A percentile compares a stretch with the other conserved stretches of the same genome.
These are phyloP conservation scores for Colletotrichum cordylinicola DNA, from an alignment of 2,329 filamentous ascomycete genomes.

Conservation along the genomic window DNA sequence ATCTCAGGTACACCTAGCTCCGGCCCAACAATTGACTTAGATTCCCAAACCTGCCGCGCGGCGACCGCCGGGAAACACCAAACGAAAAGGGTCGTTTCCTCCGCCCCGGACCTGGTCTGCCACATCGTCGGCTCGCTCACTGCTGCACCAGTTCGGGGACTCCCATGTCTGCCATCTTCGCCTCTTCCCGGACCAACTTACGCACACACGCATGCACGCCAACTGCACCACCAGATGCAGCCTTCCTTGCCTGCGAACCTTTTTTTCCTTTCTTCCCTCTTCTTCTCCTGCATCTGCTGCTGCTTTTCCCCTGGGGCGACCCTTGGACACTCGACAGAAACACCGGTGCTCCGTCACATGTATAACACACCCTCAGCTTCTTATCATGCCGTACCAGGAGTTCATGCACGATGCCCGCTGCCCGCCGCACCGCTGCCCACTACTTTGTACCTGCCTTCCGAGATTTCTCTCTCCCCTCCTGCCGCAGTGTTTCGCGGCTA, in stretches of 20 bases:
- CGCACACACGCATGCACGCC: constrained; percentile 7
- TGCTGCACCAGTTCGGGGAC: constrained; percentile 1
- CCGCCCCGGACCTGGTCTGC: constrained; percentile 19
- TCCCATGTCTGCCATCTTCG: constrained; percentile 21
- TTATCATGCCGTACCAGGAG: constrained; percentile 22
- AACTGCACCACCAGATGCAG: background rate
- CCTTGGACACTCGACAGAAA: constrained; percentile 1
- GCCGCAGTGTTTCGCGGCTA: constrained; percentile 11
- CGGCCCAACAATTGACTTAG: constrained; percentile 9
- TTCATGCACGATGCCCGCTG: constrained; percentile 24
- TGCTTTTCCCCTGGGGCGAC: background rate
- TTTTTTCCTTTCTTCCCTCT: background rate
- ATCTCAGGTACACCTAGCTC: constrained; percentile 1
- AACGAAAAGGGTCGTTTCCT: background rate
- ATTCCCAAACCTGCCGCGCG: constrained; percentile 16
- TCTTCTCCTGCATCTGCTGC: background rate
- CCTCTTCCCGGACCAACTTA: constrained; percentile 1
- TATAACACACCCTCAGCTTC: constrained; percentile 7
- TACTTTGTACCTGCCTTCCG: background rate
- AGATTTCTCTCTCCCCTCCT: background rate
- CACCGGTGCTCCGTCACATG: constrained; percentile 17
- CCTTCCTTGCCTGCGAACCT: constrained; percentile 12
- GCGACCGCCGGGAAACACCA: constrained; percentile 16
- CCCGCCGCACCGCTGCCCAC: background rate
- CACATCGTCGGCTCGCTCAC: background rate